Conservation (phyloP, 192 early-diverging fungal species). For the Mortierella hygrophila region DNA sequence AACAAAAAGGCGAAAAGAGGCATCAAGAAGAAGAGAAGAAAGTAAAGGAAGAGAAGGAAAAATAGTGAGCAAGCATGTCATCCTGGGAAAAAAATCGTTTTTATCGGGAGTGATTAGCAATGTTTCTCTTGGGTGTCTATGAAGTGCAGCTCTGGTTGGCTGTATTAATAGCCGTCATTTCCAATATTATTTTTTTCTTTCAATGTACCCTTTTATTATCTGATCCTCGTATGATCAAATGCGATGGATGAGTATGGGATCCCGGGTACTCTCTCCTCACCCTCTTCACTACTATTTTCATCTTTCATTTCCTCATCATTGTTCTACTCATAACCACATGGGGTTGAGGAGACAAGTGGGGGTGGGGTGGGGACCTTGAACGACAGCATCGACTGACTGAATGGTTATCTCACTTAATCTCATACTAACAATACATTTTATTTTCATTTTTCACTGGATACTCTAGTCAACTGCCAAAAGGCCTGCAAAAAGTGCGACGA, state of each 20-base stretch:
- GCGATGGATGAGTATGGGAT: not conserved
- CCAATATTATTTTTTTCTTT: not conserved
- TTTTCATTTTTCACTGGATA: not conserved
- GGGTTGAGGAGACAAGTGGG: not conserved
- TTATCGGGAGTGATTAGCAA: conserved; percentile 2
- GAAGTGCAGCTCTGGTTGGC: not conserved
- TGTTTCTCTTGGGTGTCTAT: not conserved
- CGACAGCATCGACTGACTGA: too few species aligned
- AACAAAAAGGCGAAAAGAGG: not conserved
- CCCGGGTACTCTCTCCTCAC: not conserved
- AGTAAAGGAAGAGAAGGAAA: not conserved
- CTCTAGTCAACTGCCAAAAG: conserved; percentile 83
- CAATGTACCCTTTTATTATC: conserved; percentile 6
- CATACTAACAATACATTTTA: not conserved
- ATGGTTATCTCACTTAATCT: not conserved
- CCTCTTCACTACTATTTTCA: not conserved
- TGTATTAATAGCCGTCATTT: conserved; percentile 7
- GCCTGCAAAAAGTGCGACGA: conserved; percentile 95
- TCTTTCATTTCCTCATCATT: not conserved
- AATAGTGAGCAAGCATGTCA: not conserved
- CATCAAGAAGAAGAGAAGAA: not conserved
- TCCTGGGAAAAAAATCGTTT: conserved; percentile 6
- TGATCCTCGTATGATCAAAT: conserved; percentile 1
- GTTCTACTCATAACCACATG: not conserved
- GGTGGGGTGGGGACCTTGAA: not conserved